These are phyloP conservation scores for Penicillium paradoxum DNA, from an alignment of 495 filamentous ascomycete species.

Conservation along the genomic window DNA sequence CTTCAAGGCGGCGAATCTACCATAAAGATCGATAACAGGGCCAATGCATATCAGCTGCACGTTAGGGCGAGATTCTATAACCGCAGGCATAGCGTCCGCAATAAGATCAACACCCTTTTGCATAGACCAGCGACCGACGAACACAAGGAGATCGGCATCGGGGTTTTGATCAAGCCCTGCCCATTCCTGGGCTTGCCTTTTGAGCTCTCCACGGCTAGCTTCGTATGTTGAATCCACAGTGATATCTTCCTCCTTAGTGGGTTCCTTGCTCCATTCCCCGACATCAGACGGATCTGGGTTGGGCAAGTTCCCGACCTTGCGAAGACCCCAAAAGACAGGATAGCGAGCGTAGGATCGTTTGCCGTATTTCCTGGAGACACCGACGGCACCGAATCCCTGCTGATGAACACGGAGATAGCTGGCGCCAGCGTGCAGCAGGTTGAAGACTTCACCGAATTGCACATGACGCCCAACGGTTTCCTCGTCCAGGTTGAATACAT, in stretches of 20 bases:
- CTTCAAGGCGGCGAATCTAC: slow-evolving; percentile 74
- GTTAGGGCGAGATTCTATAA: slow-evolving; percentile 61
- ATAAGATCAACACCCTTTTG: slow-evolving; percentile 78
- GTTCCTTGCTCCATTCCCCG: slow-evolving; percentile 58
- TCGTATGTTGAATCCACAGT: slow-evolving; percentile 56
- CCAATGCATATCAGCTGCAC: slow-evolving; percentile 68
- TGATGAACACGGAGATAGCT: slow-evolving; percentile 73
- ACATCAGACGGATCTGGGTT: slow-evolving; percentile 75
- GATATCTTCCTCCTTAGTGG: slow-evolving; percentile 47
- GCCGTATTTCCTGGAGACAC: slow-evolving; percentile 70
- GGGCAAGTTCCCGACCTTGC: slow-evolving; percentile 64
- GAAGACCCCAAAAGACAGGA: slow-evolving; percentile 73
- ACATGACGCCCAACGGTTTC: slow-evolving; percentile 39
- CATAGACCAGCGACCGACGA: slow-evolving; percentile 74
- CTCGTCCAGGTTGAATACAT: slow-evolving; percentile 57
- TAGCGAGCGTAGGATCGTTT: slow-evolving; percentile 70
- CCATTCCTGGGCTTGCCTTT: slow-evolving; percentile 72
- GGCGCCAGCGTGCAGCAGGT: slow-evolving; percentile 67
- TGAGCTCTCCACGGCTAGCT: slow-evolving; percentile 52
- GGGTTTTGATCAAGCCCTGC: slow-evolving; percentile 64
- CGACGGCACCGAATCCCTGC: slow-evolving; percentile 68
- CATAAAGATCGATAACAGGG: slow-evolving; percentile 73
- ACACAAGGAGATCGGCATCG: slow-evolving; percentile 69
- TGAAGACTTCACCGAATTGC: slow-evolving; percentile 65
- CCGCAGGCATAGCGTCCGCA: slow-evolving; percentile 69